Conservation (phyloP, 306 rosid genomes). For the Malus sieversii region DNA sequence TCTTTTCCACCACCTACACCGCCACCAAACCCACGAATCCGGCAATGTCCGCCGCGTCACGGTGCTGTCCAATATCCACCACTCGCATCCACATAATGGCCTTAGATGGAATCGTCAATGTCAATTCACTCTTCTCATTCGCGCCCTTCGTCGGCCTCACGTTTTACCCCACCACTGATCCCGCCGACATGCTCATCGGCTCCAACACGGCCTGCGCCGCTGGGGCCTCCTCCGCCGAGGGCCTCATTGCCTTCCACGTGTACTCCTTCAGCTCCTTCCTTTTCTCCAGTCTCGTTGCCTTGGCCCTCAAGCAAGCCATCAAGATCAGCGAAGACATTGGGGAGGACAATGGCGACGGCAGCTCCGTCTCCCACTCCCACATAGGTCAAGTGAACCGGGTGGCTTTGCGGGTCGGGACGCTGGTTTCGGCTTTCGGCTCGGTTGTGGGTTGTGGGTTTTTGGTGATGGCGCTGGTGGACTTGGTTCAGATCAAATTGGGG, state of each 20-base stretch:
- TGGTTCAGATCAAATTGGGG: constrained; percentile 78
- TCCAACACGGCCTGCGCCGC: constrained; percentile 32
- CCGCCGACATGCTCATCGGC: constrained; percentile 30
- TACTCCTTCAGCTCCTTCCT: constrained; percentile 89
- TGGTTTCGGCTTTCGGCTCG: constrained; percentile 65
- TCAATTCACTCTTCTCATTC: constrained; percentile 74
- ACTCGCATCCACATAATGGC: constrained; percentile 78
- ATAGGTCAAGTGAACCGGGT: constrained; percentile 34
- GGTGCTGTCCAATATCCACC: constrained; percentile 25
- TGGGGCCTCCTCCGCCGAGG: constrained; percentile 30
- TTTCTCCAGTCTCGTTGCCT: constrained; percentile 85
- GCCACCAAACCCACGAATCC: background rate
- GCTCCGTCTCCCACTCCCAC: background rate
- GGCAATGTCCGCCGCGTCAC: constrained; percentile 39
- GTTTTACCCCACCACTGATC: constrained; percentile 42
- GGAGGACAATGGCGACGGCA: background rate
- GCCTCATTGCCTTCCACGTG: constrained; percentile 56
- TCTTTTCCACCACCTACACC: background rate
- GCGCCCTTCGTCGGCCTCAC: constrained; percentile 81
- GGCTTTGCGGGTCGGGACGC: constrained; percentile 50
- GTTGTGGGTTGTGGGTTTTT: constrained; percentile 76
- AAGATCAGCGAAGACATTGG: constrained; percentile 14
- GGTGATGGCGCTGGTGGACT: constrained; percentile 66
- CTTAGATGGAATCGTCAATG: constrained; percentile 73
- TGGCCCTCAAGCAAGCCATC: constrained; percentile 70